These are phyloP conservation scores for Vachellia pachyceras DNA, from an alignment of 306 rosid species.

Conservation along the genomic window DNA sequence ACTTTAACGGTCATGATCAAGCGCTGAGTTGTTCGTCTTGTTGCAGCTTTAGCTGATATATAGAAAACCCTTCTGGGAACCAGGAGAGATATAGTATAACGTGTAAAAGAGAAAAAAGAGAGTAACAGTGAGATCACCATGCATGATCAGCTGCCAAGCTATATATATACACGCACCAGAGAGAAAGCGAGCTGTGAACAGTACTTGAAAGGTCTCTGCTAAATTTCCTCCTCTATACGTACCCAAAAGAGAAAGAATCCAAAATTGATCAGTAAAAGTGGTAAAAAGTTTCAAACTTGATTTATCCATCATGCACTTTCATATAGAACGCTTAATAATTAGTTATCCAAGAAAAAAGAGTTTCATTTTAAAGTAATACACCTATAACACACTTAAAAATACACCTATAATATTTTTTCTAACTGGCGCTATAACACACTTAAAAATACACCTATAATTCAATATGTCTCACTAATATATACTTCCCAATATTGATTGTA, in stretches of 20 bases:
- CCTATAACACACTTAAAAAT: too few relatives aligned
- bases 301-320: not conserved
- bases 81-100: conserved; percentile 41
- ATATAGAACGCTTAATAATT: not conserved
- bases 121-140: conserved; percentile 39
- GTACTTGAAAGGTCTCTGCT: not conserved
- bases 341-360: not conserved
- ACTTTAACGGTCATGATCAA: conserved; percentile 61
- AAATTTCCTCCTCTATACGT: not conserved
- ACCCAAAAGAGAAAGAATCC: not conserved
- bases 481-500: too few relatives aligned
- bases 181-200: conserved; percentile 7
- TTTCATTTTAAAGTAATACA: not conserved
- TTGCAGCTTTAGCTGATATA: conserved; percentile 44
- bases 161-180: not conserved
- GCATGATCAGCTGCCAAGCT: conserved; percentile 13
- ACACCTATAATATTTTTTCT: too few relatives aligned
- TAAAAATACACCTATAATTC: not conserved
- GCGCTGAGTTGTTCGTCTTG: conserved; percentile 47
- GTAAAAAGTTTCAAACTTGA: not conserved
- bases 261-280: not conserved
- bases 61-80: conserved; percentile 55
- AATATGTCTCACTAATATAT: too few relatives aligned
- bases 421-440: too few relatives aligned
- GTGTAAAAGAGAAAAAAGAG: conserved; percentile 1